phyloP scores from a whole-genome alignment of 2,329 filamentous ascomycete species.

The Microdochium paspali region DNA sequence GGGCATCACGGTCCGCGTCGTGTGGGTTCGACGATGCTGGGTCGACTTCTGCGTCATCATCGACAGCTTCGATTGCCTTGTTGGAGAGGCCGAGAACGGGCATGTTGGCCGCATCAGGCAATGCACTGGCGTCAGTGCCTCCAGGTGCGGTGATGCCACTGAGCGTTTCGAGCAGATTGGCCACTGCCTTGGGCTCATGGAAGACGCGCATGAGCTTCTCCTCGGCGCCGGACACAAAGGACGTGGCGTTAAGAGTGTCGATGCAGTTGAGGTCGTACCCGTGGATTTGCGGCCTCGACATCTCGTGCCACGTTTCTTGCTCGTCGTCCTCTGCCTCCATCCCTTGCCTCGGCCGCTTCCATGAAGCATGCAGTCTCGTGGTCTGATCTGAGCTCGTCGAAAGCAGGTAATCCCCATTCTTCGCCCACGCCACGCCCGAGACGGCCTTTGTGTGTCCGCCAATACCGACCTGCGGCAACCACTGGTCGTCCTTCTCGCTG shows the following conservation, averaged over 20 bases:
- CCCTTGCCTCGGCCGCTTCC: constrained; percentile 40
- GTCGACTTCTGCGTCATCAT: constrained; percentile 37
- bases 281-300: constrained; percentile 92
- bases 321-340: not conserved
- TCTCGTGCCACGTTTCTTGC: constrained; percentile 76
- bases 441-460: constrained; percentile 78
- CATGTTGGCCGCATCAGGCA: constrained; percentile 88
- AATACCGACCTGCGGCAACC: constrained; percentile 68
- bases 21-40: constrained; percentile 13
- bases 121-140: constrained; percentile 21
- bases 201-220: constrained; percentile 98
- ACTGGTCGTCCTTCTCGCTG: constrained; percentile 50
- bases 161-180: constrained; percentile 59
- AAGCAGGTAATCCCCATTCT: constrained; percentile 71
- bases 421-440: constrained; percentile 76
- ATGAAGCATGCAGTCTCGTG: constrained; percentile 74
- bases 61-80: constrained; percentile 65
- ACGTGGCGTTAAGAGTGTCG: constrained; percentile 59
- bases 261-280: constrained; percentile 97
- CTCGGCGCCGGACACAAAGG: constrained; percentile 90
- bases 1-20: constrained; percentile 39
- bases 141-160: constrained; percentile 44
- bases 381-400: constrained; percentile 91
- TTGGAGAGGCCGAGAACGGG: constrained; percentile 93
- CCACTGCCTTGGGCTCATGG: constrained; percentile 76